Evolutionary conservation across 352 stramenopile species (phyloP).

Genomic region (Blastocystis sp.): DNA sequence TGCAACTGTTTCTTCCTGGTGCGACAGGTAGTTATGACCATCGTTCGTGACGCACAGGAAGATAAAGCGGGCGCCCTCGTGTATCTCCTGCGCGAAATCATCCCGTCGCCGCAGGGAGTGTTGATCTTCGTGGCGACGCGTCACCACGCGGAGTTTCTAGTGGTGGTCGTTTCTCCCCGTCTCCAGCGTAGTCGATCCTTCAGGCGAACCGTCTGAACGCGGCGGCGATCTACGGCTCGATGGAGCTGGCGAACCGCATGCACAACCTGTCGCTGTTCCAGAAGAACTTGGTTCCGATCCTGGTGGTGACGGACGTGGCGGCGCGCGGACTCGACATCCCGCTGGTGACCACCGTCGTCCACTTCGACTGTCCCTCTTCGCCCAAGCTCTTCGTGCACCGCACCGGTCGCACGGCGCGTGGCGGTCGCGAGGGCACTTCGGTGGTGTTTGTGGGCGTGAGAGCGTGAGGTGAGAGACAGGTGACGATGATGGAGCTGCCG

Average conservation of each 20-base stretch:
- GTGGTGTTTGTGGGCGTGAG: conserved; percentile 4
- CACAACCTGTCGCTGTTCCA: conserved; percentile 73
- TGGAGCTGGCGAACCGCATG: conserved; percentile 72
- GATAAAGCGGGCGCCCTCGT: conserved; percentile 75
- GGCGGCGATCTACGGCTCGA: conserved; percentile 80
- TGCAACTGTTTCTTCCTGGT: conserved; percentile 91
- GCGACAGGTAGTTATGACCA: conserved; percentile 58
- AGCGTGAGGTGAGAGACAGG: background rate
- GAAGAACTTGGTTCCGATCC: conserved; percentile 74
- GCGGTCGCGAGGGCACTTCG: conserved; percentile 40
- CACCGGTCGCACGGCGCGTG: conserved; percentile 26
- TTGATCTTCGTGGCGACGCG: conserved; percentile 94
- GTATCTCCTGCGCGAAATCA: conserved; percentile 86
- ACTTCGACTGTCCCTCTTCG: conserved; percentile 83
- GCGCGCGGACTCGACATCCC: conserved; percentile 88
- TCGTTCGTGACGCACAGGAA: background rate
- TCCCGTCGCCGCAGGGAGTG: conserved; percentile 78
- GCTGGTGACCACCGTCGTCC: conserved; percentile 86
- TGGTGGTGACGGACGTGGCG: conserved; percentile 86
- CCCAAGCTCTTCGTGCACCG: conserved; percentile 76
- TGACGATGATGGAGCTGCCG: conserved; percentile 88
- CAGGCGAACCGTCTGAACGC: conserved; percentile 64
- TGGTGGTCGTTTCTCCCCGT: conserved; percentile 74
- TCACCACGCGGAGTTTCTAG: conserved; percentile 95
- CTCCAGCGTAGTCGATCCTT: conserved; percentile 28